Percentiles rank a stretch among this genome's conserved stretches.
These are phyloP conservation scores for Lepiota brunneoincarnata DNA, from an alignment of 768 basidiomycete species.

Conservation along the genomic window DNA sequence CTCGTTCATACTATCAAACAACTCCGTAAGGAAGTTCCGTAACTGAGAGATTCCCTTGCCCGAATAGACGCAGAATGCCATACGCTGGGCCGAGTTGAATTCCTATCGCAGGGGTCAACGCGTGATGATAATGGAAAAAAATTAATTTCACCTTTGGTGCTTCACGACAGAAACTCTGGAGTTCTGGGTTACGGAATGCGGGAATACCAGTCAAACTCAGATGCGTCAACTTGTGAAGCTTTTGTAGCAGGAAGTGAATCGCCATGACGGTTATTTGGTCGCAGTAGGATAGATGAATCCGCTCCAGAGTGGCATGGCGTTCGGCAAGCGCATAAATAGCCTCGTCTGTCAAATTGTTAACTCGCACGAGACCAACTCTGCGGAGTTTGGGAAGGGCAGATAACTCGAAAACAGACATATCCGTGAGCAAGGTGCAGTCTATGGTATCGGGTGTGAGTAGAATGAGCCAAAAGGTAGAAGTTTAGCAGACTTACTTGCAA, in stretches of 20 bases:
- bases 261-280: slow-evolving; percentile 92
- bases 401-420: slow-evolving; percentile 92
- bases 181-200: slow-evolving; percentile 79
- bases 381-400: slow-evolving; percentile 86
- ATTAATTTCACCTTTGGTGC: slow-evolving; percentile 75
- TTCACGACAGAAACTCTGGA: slow-evolving; percentile 87
- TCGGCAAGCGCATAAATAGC: slow-evolving; percentile 87
- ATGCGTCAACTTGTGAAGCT: slow-evolving; percentile 89
- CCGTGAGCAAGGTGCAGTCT: slow-evolving; percentile 88
- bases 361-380: slow-evolving; percentile 92
- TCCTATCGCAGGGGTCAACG: slow-evolving; percentile 48
- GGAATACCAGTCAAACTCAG: slow-evolving; percentile 97
- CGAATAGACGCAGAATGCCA: slow-evolving; percentile 95
- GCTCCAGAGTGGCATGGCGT: slow-evolving; percentile 83
- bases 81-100: slow-evolving; percentile 86
- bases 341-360: slow-evolving; percentile 90
- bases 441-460: slow-evolving; percentile 9
- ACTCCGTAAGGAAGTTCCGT: slow-evolving; percentile 71
- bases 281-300: slow-evolving; percentile 96
- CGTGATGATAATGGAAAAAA: slow-evolving; percentile 2
- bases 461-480: slow-evolving; percentile 1
- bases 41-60: slow-evolving; percentile 86
- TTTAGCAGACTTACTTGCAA: slow-evolving; percentile 75
- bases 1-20: slow-evolving; percentile 75
- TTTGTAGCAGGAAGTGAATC: slow-evolving; percentile 85